Base-by-base conservation (phyloP, 371 early-diverging fungal species). In the Paraphysoderma sedebokerense region DNA sequence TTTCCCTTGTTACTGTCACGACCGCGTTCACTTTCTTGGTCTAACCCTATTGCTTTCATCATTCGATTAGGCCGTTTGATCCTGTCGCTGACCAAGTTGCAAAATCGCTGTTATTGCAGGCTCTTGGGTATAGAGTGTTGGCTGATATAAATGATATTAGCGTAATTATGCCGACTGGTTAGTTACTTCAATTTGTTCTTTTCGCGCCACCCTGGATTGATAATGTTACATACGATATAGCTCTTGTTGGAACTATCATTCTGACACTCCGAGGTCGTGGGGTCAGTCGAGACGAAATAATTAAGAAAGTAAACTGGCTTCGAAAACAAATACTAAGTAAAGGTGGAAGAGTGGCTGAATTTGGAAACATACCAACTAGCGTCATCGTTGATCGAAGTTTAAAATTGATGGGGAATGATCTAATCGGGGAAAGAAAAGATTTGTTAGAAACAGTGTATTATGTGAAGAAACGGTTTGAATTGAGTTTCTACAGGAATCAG, bases 391-490 rank as follows among this genome's bases (percentile, higher is more conserved):
- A 62, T 48, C 70, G 74, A 7, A 77, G 79, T 0, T 54, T 78
- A 28, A 61, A 59, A n/a, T 78, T 81, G 5, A 70, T 86, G 47
- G 42, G 42, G 19, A 73, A 76, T 44, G 85, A 84, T 31, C 57
- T 85, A 22, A 76, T 86, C 51, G 86, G 84, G 5, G 68, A 74
- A 42, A 70, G 82, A 42, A 76, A 66, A 46, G 87, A 85, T 29
- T 61, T 89, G 15, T 55, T 89, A 13, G 90, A 89, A 48, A 81
- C 82, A 8, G 82, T 85, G n/a, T 89, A 82, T 56, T 86, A 82
- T 55, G 82, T 81, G 2, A 67, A 77, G 34, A 82, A 82, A 51
- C 73, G 85, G n/a, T 89, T 87, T 55, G 87, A 86, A 57, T 62
- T 89, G 1, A 77, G 79, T 35, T 82, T 81, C 54, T 89, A 85